Evolutionary conservation across 495 filamentous ascomycete genomes (phyloP).

Genomic region (Daldinia loculata): DNA sequence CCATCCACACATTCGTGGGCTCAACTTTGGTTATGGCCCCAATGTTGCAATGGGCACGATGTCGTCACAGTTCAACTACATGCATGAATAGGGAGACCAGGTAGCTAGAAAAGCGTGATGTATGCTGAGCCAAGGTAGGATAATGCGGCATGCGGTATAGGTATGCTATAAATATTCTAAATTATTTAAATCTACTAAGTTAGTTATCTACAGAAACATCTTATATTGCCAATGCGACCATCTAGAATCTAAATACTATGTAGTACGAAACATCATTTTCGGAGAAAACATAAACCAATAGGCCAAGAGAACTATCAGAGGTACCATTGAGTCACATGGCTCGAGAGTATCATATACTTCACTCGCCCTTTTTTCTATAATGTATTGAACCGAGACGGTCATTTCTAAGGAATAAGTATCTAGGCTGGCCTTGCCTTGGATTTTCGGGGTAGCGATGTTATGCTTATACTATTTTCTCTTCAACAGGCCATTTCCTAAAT

Average conservation of each 20-base stretch:
- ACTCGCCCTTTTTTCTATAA: neutral
- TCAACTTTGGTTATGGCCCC: neutral
- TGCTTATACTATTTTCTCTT: neutral
- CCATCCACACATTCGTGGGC: neutral
- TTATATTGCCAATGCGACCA: neutral
- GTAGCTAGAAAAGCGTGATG: neutral
- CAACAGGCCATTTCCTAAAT: neutral
- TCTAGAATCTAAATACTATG: neutral
- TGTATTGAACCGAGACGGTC: no score
- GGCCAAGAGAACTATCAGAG: neutral
- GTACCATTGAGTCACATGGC: neutral
- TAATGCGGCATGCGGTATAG: neutral
- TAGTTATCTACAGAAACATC: neutral
- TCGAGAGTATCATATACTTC: neutral
- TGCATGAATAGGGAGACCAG: constrained; percentile 8
- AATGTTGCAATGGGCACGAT: constrained; percentile 1
- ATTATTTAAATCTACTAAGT: neutral
- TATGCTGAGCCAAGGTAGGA: neutral
- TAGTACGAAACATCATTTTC: neutral
- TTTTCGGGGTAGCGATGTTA: neutral
- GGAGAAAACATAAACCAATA: neutral
- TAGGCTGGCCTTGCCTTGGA: neutral
- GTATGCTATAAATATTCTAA: neutral
- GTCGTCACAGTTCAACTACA: neutral
- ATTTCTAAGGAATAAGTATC: neutral